These are phyloP conservation scores for Dothideomycetes sp. DNA, from an alignment of 2,329 filamentous ascomycete genomes.

Conservation along the genomic window DNA sequence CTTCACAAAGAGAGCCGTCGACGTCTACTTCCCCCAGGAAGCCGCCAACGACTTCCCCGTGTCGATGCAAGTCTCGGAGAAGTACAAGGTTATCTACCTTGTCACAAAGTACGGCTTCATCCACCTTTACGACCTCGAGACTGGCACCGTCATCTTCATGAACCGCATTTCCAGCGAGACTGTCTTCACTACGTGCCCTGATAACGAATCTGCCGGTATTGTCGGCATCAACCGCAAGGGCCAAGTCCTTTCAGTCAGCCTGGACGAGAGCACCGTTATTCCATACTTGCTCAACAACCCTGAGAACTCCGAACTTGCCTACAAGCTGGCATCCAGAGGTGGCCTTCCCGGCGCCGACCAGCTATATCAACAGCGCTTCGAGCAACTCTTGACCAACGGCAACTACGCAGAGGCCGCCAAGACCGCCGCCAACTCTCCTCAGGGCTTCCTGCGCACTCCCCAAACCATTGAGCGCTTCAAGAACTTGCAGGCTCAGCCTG, in stretches of 20 bases:
- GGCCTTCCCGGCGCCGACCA: constrained; percentile 90
- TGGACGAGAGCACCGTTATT: constrained; percentile 85
- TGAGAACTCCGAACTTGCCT: constrained; percentile 83
- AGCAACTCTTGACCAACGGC: constrained; percentile 69
- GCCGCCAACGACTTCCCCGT: constrained; percentile 96
- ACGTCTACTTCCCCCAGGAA: constrained; percentile 95
- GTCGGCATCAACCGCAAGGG: constrained; percentile 96
- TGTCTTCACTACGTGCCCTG: constrained; percentile 87
- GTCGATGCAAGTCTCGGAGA: constrained; percentile 91
- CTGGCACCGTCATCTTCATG: constrained; percentile 94
- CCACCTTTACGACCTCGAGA: constrained; percentile 95
- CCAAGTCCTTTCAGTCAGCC: constrained; percentile 86
- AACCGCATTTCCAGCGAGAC: constrained; percentile 99
- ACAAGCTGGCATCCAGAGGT: constrained; percentile 91
- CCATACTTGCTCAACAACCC: constrained; percentile 95
- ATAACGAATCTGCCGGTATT: constrained; percentile 76
- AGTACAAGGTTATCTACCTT: constrained; percentile 93
- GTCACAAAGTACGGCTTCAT: constrained; percentile 99
- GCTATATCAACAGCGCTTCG: constrained; percentile 86
- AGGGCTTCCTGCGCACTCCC: constrained; percentile 86
- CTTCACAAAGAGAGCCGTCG: constrained; percentile 92
- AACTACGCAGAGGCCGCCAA: constrained; percentile 86
- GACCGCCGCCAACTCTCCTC: constrained; percentile 90
- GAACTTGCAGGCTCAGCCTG: constrained; percentile 66
- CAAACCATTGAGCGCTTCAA: constrained; percentile 97